Percentiles rank a stretch among this genome's conserved stretches.
phyloP scores from a whole-genome alignment of 2,329 filamentous ascomycete genomes.

The Aureobasidium sp. region DNA sequence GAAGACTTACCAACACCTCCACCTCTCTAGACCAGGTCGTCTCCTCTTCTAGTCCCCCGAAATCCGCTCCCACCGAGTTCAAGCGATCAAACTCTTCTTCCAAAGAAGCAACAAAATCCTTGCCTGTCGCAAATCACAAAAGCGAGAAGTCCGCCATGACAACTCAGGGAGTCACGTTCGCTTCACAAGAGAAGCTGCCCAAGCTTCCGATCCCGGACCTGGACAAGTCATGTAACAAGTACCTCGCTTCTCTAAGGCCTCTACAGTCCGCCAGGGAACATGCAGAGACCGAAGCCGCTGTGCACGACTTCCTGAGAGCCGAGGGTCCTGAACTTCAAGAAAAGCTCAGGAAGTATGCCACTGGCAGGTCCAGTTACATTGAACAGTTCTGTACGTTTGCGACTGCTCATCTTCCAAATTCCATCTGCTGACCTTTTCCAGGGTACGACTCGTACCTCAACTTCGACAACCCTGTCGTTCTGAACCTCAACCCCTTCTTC shows the following conservation, averaged over 20 bases:
- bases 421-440: slow-evolving; percentile 30
- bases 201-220: slow-evolving; percentile 91
- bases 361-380: slow-evolving; percentile 89
- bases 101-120: slow-evolving; percentile 46
- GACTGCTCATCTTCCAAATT: slow-evolving; percentile 24
- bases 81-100: slow-evolving; percentile 42
- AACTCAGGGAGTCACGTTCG: slow-evolving; percentile 70
- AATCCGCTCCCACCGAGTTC: slow-evolving; percentile 31
- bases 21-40: slow-evolving; percentile 66
- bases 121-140: slow-evolving; percentile 38
- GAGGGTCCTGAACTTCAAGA: slow-evolving; percentile 84
- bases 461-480: slow-evolving; percentile 92
- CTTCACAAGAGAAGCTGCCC: slow-evolving; percentile 77
- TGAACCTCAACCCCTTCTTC: slow-evolving; percentile 98
- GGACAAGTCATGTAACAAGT: slow-evolving; percentile 67
- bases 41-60: slow-evolving; percentile 31
- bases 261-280: slow-evolving; percentile 76
- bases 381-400: slow-evolving; percentile 82
- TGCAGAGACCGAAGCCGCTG: slow-evolving; percentile 68
- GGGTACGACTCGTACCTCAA: slow-evolving; percentile 99
- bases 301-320: slow-evolving; percentile 70
- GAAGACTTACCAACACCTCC: slow-evolving; percentile 58
- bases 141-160: slow-evolving; percentile 45
- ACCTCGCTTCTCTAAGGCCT: slow-evolving; percentile 69
- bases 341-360: slow-evolving; percentile 81